These are phyloP conservation scores for Begonia peltatifolia DNA, from an alignment of 306 rosid genomes.

Conservation along the genomic window DNA sequence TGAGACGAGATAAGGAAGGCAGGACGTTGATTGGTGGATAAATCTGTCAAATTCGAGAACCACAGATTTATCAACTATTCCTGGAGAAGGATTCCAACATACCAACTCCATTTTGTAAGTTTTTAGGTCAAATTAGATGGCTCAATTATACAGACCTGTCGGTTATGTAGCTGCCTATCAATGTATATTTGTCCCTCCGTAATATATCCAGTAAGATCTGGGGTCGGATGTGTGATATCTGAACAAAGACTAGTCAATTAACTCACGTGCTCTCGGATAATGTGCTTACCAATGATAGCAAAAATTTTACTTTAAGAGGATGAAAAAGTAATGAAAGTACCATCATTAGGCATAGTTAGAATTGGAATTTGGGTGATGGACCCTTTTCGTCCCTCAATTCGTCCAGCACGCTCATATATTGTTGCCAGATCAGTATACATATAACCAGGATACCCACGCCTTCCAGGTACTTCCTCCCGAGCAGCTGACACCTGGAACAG, in stretches of 20 bases:
- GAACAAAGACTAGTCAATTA: constrained; percentile 12
- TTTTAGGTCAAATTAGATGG: too few relatives aligned
- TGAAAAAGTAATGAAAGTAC: constrained; percentile 15
- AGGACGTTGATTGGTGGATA: constrained; percentile 98
- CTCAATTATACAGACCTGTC: constrained; percentile 45
- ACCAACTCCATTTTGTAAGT: too few relatives aligned
- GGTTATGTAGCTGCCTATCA: constrained; percentile 88
- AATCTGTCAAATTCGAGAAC: constrained; percentile 33
- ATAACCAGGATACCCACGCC: constrained; percentile 99
- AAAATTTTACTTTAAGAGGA: neutral
- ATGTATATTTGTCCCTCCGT: constrained; percentile 98
- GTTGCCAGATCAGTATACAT: constrained; percentile 99
- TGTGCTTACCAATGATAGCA: neutral
- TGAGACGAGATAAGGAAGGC: constrained; percentile 93
- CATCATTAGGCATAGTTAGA: constrained; percentile 97
- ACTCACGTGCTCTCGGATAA: constrained; percentile 14
- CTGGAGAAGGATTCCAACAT: too few relatives aligned
- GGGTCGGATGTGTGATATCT: constrained; percentile 99
- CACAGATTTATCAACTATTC: neutral
- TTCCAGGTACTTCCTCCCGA: constrained; percentile 98
- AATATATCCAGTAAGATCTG: constrained; percentile 97
- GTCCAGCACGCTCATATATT: constrained; percentile 97
- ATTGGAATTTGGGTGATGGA: constrained; percentile 98
- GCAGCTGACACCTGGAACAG: constrained; percentile 92
- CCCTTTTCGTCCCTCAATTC: constrained; percentile 98